Evolutionary conservation across 1,139 yeast genomes (phyloP).

Genomic region (Magnusiomyces suaveolens): DNA sequence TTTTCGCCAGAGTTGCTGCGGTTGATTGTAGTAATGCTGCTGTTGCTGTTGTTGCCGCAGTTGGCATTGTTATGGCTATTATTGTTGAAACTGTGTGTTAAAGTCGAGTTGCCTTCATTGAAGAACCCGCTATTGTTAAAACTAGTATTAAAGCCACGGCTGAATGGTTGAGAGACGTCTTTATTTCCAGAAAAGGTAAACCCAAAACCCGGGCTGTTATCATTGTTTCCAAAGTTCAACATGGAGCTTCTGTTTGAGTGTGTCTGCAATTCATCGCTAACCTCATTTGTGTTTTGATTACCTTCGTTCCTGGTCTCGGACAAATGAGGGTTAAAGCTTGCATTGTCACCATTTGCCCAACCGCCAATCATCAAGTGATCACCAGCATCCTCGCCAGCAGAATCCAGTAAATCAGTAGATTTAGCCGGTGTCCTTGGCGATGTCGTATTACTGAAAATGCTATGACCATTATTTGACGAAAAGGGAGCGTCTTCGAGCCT

Average conservation of each 20-base stretch:
- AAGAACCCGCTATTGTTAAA: too few species aligned
- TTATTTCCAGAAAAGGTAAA: neutral
- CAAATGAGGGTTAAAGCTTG: neutral
- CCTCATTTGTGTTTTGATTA: too few species aligned
- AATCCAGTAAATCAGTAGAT: slow-evolving; percentile 16
- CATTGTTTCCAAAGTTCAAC: neutral
- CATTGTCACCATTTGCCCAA: neutral
- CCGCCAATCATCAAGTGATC: neutral
- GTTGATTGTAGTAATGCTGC: neutral
- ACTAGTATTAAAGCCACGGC: too few species aligned
- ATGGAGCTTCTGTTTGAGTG: too few species aligned
- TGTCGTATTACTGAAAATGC: slow-evolving; percentile 8
- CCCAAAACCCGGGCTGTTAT: neutral
- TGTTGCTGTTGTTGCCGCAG: neutral
- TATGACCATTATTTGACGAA: too few species aligned
- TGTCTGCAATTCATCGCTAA: too few species aligned
- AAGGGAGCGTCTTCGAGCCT: neutral
- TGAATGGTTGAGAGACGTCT: neutral
- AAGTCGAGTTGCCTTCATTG: too few species aligned
- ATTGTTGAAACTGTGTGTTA: too few species aligned
- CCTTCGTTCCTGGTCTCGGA: too few species aligned
- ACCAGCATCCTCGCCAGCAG: neutral
- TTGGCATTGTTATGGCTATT: neutral
- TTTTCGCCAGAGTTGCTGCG: neutral
- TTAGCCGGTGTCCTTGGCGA: slow-evolving; percentile 27